Base-by-base conservation (phyloP, 1,139 yeast species). In the Magnusiomyces tetraspermus region DNA sequence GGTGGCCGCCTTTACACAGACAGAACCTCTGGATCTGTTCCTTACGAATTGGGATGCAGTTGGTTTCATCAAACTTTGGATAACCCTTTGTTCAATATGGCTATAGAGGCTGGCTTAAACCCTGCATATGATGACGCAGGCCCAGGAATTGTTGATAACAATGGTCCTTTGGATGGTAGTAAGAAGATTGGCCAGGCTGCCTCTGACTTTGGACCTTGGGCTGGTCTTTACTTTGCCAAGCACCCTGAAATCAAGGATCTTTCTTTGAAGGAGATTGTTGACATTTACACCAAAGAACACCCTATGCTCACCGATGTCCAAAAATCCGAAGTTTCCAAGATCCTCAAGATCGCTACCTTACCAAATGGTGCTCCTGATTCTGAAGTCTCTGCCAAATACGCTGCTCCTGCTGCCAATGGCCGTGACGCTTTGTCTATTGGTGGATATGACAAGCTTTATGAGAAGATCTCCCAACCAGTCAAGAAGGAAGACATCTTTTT, bases 371-470 rank as follows among this genome's bases (percentile, higher is more conserved):
- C 95, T 0, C 82, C 63, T 79, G 58, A 59, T 55, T 37, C 44
- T n/a, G 33, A 56, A 30, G 48, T 63, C 21, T 59, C 65, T 2
- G 57, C 59, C 23, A 55, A 55, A 49, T 46, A 52, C 40, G 55
- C 55, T 22, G 86, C 87, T 10, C 85, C 83, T 67, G 94, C 95
- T 48, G 82, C 83, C 55, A 85, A 85, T 69, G 94, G 89, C 57
- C 82, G 96, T 73, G 86, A 95, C 53, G 94, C 95, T 46, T 86
- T 83, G 65, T 89, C 95, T 1, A 73, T 86, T 55, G 96, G 95
- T 66, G 96, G 96, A 59, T 76, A 62, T 53, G 65, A 59, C 53
- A 49, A 58, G 38, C 54, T 67, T n/a, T 57, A 57, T 43, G 48
- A 60, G 19, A 51, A 52, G 11, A 46, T 67, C 19, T 45, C 56